phyloP scores from a whole-genome alignment of 768 basidiomycete genomes.

The Hygrocybe coccinea region DNA sequence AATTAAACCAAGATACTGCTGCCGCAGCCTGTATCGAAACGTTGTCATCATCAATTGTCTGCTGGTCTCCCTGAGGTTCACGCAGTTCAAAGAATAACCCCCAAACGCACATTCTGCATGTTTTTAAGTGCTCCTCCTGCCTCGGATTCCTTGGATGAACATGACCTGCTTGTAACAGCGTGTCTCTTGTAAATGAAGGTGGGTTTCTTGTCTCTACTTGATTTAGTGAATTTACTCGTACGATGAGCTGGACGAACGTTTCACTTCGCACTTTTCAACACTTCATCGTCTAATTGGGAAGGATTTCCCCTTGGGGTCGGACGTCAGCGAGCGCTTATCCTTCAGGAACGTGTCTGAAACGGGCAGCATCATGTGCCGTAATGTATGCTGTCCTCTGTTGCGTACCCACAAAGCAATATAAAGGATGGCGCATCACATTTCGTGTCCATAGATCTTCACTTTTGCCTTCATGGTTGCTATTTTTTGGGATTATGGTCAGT shows the following conservation, averaged over 20 bases:
- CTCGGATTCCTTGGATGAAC: not conserved
- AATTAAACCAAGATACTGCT: too few species aligned
- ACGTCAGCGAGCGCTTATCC: too few species aligned
- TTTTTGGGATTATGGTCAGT: slow-evolving; percentile 39
- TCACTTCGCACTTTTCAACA: too few species aligned
- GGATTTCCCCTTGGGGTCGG: too few species aligned
- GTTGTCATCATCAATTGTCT: too few species aligned
- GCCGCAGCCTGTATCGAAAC: too few species aligned
- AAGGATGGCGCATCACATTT: slow-evolving; percentile 2
- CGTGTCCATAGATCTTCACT: not conserved
- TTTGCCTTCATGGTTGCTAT: slow-evolving; percentile 33
- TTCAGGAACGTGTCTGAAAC: too few species aligned
- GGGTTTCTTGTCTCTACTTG: not conserved
- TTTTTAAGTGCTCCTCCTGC: not conserved
- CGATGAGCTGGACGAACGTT: too few species aligned
- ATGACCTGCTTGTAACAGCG: not conserved
- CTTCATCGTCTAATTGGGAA: too few species aligned
- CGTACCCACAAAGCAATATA: not conserved
- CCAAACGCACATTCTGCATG: not conserved
- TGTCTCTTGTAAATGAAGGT: not conserved
- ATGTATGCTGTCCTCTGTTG: not conserved
- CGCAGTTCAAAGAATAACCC: not conserved
- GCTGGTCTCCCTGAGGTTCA: too few species aligned
- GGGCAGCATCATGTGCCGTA: not conserved
- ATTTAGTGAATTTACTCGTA: not conserved